These are phyloP conservation scores for Podaxis mareebaensis DNA, from an alignment of 768 basidiomycete species.

Conservation along the genomic window DNA sequence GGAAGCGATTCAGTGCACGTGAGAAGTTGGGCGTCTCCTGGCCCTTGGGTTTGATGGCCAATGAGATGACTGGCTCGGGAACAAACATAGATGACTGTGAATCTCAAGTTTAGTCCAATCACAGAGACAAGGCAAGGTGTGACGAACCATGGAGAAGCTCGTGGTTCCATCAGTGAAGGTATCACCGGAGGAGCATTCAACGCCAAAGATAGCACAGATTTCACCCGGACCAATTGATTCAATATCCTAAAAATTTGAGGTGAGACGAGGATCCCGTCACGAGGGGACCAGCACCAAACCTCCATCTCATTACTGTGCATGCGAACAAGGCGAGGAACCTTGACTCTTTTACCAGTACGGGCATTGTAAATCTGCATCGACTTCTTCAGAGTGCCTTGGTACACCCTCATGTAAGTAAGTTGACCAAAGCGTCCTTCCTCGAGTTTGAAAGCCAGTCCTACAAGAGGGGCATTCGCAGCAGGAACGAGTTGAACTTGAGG, in stretches of 20 bases:
- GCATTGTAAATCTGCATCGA: conserved; percentile 87
- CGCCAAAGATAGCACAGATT: conserved; percentile 99
- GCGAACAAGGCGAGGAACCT: conserved; percentile 91
- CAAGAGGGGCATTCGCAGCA: conserved; percentile 82
- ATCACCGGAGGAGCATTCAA: conserved; percentile 97
- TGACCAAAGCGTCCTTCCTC: conserved; percentile 98
- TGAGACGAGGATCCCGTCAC: background rate
- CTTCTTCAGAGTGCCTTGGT: conserved; percentile 92
- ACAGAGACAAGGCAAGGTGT: background rate
- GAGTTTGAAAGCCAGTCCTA: conserved; percentile 96
- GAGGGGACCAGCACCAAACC: conserved; percentile 42
- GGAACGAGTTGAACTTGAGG: conserved; percentile 78
- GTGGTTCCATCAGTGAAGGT: conserved; percentile 94
- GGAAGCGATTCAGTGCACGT: conserved; percentile 94
- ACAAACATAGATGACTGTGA: conserved; percentile 95
- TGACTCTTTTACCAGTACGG: conserved; percentile 94
- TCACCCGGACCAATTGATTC: conserved; percentile 94
- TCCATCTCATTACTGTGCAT: conserved; percentile 99
- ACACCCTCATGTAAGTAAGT: conserved; percentile 97
- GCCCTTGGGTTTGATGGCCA: conserved; percentile 89
- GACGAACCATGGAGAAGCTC: conserved; percentile 85
- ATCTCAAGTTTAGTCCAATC: conserved; percentile 7
- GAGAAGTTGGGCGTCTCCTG: conserved; percentile 96
- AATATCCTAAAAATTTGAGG: conserved; percentile 63
- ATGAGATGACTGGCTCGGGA: conserved; percentile 96